Evolutionary conservation across 441 rosid genomes (phyloP).

Genomic region (Corymbia citriodora): DNA sequence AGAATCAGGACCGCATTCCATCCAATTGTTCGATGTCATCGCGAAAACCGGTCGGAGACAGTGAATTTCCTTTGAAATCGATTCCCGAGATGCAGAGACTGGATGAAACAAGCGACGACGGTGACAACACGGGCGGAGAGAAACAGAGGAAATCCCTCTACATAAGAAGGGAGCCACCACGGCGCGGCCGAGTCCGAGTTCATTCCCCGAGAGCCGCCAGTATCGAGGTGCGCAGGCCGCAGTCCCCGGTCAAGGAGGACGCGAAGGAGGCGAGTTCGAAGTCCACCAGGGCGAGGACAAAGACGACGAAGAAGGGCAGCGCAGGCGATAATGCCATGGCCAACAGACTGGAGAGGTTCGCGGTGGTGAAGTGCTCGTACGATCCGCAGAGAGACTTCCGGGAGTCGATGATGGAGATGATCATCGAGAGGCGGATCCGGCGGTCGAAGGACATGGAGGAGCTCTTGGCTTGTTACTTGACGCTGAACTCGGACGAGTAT

Average conservation of each 20-base stretch:
- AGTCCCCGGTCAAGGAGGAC: constrained; percentile 54
- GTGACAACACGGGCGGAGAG: constrained; percentile 43
- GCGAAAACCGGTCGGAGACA: not conserved
- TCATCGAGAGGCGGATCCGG: constrained; percentile 53
- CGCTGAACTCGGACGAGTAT: constrained; percentile 60
- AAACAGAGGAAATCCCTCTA: constrained; percentile 71
- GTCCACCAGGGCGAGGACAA: constrained; percentile 12
- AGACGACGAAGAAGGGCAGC: constrained; percentile 25
- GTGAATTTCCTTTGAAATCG: constrained; percentile 8
- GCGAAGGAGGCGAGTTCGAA: constrained; percentile 53
- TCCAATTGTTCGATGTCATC: not conserved
- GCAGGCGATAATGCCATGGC: constrained; percentile 7
- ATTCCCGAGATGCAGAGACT: constrained; percentile 30
- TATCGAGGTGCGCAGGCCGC: constrained; percentile 49
- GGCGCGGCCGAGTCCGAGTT: constrained; percentile 37
- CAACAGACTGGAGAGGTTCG: constrained; percentile 46
- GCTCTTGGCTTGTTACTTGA: constrained; percentile 80
- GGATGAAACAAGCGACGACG: constrained; percentile 31
- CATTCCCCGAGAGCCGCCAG: constrained; percentile 52
- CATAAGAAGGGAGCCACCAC: constrained; percentile 39
- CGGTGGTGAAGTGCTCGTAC: constrained; percentile 65
- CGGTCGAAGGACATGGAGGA: constrained; percentile 72
- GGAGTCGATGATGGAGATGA: constrained; percentile 95
- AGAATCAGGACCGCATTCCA: not conserved
- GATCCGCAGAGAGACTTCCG: constrained; percentile 77